Conservation (phyloP, 257 asterid species). For the Plantago elongata region DNA sequence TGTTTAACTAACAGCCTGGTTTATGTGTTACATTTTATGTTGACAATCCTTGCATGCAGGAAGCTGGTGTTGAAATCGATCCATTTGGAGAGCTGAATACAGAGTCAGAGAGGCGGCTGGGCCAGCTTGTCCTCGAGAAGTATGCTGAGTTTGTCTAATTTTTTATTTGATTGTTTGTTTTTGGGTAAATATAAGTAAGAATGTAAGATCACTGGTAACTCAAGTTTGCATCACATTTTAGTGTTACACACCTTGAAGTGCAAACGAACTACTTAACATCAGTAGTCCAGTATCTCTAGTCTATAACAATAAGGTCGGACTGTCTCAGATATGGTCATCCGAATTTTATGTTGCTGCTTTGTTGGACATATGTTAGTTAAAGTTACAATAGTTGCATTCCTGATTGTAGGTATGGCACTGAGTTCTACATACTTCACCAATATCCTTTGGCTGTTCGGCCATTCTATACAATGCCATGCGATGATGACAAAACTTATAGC, state of each 20-base stretch:
- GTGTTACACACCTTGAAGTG: neutral
- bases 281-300: neutral
- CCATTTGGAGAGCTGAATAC: constrained; percentile 92
- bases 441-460: constrained; percentile 87
- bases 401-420: constrained; percentile 71
- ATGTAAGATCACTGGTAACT: neutral
- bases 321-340: neutral
- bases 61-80: constrained; percentile 82
- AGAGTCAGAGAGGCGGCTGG: constrained; percentile 71
- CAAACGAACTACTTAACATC: too few species aligned
- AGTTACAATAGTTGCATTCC: constrained; percentile 3
- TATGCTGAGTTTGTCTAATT: constrained; percentile 26
- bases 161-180: neutral
- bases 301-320: neutral
- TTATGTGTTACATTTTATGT: too few species aligned
- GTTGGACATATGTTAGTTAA: neutral
- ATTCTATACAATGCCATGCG: constrained; percentile 88
- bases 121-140: constrained; percentile 82
- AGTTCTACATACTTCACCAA: constrained; percentile 91
- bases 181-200: neutral
- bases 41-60: constrained; percentile 36
- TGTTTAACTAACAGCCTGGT: too few species aligned
- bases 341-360: constrained; percentile 1
- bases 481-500: constrained; percentile 56
- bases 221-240: neutral